Evolutionary conservation across 129 eudicot species (phyloP).

Genomic region (Flaveria trinervia): DNA sequence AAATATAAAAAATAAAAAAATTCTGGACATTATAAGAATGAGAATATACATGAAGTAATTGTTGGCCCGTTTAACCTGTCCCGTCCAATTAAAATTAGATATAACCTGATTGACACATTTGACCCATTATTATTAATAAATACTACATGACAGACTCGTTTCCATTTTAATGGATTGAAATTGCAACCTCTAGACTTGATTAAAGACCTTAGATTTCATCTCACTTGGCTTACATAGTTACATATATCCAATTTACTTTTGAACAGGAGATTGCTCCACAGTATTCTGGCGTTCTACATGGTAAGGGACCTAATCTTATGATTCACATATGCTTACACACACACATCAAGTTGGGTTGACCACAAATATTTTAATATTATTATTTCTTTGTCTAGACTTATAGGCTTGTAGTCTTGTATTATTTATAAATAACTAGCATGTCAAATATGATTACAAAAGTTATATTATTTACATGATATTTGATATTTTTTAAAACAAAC

Average conservation of each 20-base stretch:
- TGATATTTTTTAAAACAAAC: no score
- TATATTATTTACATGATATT: no score
- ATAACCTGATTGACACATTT: not conserved
- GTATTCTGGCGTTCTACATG: conserved; percentile 91
- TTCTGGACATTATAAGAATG: not conserved
- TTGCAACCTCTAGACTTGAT: conserved; percentile 5
- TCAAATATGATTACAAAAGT: not conserved
- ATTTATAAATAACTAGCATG: not conserved
- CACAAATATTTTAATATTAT: no score
- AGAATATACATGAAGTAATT: not conserved
- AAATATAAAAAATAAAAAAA: no score
- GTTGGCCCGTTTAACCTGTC: not conserved
- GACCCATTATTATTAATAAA: not conserved
- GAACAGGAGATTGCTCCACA: conserved; percentile 91
- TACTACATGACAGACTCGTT: not conserved
- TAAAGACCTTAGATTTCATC: conserved; percentile 1
- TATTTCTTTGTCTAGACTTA: no score
- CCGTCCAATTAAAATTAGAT: not conserved
- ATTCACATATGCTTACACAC: not conserved
- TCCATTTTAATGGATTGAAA: not conserved
- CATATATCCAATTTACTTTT: conserved; percentile 15
- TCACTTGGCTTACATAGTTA: conserved; percentile 18
- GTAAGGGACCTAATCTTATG: conserved; percentile 40
- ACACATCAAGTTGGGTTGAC: no score
- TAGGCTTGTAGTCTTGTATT: no score